phyloP scores from a whole-genome alignment of 2,329 filamentous ascomycete species.

The Cordyceps cateniannulata region DNA sequence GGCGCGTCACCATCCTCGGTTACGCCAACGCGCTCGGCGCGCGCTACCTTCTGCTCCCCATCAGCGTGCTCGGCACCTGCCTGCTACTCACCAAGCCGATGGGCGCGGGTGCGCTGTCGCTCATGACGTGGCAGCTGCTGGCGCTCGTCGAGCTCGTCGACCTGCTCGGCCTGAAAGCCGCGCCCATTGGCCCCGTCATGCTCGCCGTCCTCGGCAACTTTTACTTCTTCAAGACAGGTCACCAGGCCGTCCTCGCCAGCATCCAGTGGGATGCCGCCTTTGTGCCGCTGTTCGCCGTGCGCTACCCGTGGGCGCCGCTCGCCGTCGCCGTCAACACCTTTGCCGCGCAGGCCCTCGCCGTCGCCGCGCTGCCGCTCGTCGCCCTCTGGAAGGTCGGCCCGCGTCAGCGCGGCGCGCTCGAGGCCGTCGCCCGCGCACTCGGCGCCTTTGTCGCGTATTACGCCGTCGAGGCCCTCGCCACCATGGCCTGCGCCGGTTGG shows the following conservation, averaged over 20 bases:
- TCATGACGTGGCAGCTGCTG: conserved; percentile 84
- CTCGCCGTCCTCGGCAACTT: conserved; percentile 86
- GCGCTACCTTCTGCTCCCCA: conserved; percentile 76
- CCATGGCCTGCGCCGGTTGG: conserved; percentile 84
- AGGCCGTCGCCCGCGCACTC: conserved; percentile 62
- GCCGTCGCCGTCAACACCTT: conserved; percentile 82
- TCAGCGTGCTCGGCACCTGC: conserved; percentile 70
- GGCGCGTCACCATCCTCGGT: conserved; percentile 72
- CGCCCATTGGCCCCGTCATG: conserved; percentile 74
- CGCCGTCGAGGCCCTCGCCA: conserved; percentile 74
- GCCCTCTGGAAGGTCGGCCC: conserved; percentile 86
- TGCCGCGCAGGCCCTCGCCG: conserved; percentile 79
- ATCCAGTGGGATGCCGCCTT: conserved; percentile 98
- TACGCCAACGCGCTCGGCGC: conserved; percentile 92
- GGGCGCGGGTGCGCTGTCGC: conserved; percentile 75
- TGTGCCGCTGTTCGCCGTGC: conserved; percentile 73
- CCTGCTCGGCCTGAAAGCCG: conserved; percentile 53
- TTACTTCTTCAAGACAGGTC: conserved; percentile 96
- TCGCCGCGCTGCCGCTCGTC: conserved; percentile 70
- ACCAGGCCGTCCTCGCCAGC: conserved; percentile 78
- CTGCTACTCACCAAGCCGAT: conserved; percentile 88
- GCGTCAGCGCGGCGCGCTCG: conserved; percentile 61
- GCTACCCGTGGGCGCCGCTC: conserved; percentile 84
- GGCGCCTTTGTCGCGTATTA: conserved; percentile 76
- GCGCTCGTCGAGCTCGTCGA: conserved; percentile 63